Conservation (phyloP, 2,329 filamentous ascomycete genomes). For the Cordyceps pruinosa region DNA sequence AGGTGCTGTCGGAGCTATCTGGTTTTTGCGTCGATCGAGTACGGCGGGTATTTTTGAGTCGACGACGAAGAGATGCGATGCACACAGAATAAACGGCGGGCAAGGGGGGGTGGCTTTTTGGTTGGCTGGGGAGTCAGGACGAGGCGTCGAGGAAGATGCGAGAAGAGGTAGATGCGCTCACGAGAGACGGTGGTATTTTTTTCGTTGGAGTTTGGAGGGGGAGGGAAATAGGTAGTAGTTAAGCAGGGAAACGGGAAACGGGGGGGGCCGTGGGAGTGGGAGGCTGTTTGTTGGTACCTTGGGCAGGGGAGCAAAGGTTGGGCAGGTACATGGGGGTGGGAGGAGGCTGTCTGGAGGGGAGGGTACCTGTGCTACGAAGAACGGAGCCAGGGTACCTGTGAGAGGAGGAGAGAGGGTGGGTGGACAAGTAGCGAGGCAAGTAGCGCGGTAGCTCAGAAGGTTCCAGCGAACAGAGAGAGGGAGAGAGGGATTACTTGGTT, state of each 20-base stretch:
- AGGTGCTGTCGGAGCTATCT: not conserved
- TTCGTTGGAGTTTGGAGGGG: conserved; percentile 10
- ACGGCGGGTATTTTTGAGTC: not conserved
- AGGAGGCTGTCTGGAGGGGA: not conserved
- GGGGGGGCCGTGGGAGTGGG: not conserved
- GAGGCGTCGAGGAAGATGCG: not conserved
- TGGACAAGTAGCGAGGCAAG: not conserved
- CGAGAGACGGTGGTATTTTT: conserved; percentile 5
- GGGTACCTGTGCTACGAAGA: not conserved
- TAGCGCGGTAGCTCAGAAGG: not conserved
- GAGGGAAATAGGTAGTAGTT: conserved; percentile 13
- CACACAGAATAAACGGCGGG: not conserved
- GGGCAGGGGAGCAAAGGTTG: not conserved
- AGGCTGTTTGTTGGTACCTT: not conserved
- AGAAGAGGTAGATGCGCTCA: conserved; percentile 10
- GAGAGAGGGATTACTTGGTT: not conserved
- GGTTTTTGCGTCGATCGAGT: conserved; percentile 7
- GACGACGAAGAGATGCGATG: not conserved
- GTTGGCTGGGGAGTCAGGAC: not conserved
- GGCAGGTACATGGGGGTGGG: not conserved
- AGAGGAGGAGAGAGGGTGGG: not conserved
- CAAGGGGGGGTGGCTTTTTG: not conserved
- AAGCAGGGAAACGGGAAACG: conserved; percentile 1
- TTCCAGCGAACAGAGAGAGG: no score
- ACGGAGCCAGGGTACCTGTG: not conserved